Base-by-base conservation (phyloP, 2,329 filamentous ascomycete genomes). In the Fusarium veterinarium region DNA sequence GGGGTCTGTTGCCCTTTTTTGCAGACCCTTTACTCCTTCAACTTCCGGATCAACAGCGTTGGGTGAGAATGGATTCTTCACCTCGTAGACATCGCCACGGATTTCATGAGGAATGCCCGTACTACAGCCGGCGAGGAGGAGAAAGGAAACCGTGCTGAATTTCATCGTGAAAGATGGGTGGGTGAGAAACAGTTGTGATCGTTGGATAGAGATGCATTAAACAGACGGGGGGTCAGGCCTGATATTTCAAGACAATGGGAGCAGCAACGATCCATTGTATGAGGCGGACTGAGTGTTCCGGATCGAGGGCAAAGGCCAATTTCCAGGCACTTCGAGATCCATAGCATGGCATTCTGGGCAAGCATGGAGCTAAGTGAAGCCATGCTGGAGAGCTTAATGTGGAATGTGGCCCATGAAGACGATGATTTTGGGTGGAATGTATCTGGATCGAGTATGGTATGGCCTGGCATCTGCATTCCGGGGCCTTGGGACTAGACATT, bases 111-210 rank as follows among this genome's bases (percentile, higher is more conserved):
- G 72, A 38, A 66, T 51, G 35, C 59, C 58, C 37, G 59, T 74
- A 59, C 65, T 71, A 13, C 69, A 66, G 58, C 72, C 46, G 40
- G 60, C 60, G 17, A 74, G 60, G 25, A 74, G 64, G 23, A 74
- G 64, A 19, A 74, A 60, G 23, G 64, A 64, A 69, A 74, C 71
- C 60, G 68, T 72, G 68, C 48, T 74, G 67, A 74, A 74, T 60
- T 65, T 74, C 71, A 74, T 74, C n/a, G 23, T 64, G 38, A 40
- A 28, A 45, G 35, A 11, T 63, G 31, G 35, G 37, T n/a, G 55
- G 23, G 17, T 31, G 41, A 45, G 44, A 58, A 28, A 41, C 37
- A 33, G 4, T 16, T 46, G 40, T 68, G 45, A 37, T 67, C 30
- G 48, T 56, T 30, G 40, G 17, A 38, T 23, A 33, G 16, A 41